Base-by-base conservation (phyloP, 169 alveolate genomes). In the Eimeria falciformis region DNA sequence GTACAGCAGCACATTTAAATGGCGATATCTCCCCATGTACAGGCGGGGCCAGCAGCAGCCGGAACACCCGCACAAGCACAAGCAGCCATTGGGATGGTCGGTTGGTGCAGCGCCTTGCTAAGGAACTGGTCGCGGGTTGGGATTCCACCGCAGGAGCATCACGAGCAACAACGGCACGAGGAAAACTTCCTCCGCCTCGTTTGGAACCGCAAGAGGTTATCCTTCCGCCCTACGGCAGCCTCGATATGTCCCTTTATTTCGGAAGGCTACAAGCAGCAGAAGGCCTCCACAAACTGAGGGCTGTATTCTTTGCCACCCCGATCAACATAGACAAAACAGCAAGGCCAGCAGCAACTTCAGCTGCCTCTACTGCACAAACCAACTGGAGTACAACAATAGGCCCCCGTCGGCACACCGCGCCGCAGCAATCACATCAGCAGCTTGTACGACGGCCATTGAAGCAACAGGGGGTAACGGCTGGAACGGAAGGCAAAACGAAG, bases 211-310 rank as follows among this genome's bases (percentile, higher is more conserved):
- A 47, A 3, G 47, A 56, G 4, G 37, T 37, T 21, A 1, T 78
- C 1, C 25, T 78, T 12, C 71, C 87, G 37, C 87, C 87, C 3
- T 21, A 47, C 69, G 87, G 69, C 53, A 29, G 29, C 47, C 45
- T 40, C 9, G 87, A 78, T 14, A 17, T 78, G 29, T 78, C 71
- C 5, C 58, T 78, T 12, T 47, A 56, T 17, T 78, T 66, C 18
- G 87, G 87, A 21, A 29, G n/a, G 18, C 69, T 78, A 29, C 69
- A 27, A 50, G 3, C 23, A 4, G 46, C 53, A 25, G 47, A 46
- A 3, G 73, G 87, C 2, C 11, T 1, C 14, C 43, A 78, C 87
- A 78, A 69, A 14, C 87, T 78, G 37, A 47, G 87, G 27, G 87
- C 87, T 23, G 50, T 78, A 17, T 66, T 47, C 18, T 4, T 47